These are phyloP conservation scores for Marvania coccoides DNA, from an alignment of 139 green algal genomes.

Conservation along the genomic window DNA sequence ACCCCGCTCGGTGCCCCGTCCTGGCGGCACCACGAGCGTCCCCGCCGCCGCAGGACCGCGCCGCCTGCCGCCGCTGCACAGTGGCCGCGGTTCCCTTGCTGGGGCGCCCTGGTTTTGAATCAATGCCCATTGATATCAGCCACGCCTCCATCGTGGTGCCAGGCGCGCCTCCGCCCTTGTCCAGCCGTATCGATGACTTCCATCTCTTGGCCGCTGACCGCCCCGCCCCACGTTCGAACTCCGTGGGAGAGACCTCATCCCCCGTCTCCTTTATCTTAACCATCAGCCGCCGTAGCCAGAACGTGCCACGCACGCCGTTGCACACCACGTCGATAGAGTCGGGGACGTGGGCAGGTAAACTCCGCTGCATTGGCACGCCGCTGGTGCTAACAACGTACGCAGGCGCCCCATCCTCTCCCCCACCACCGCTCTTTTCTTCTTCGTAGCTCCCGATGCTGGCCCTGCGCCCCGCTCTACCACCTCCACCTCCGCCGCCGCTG, in stretches of 20 bases:
- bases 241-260: constrained; percentile 49
- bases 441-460: too few relatives aligned
- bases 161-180: constrained; percentile 30
- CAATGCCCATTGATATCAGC: constrained; percentile 57
- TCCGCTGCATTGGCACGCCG: too few relatives aligned
- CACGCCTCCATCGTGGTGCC: constrained; percentile 69
- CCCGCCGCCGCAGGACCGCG: not conserved
- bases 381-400: too few relatives aligned
- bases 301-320: constrained; percentile 36
- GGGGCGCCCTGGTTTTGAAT: constrained; percentile 25
- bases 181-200: constrained; percentile 66
- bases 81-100: not conserved
- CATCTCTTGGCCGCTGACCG: constrained; percentile 78
- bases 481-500: not conserved
- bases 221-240: constrained; percentile 75
- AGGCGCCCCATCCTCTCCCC: too few relatives aligned
- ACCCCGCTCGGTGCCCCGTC: constrained; percentile 47
- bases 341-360: too few relatives aligned
- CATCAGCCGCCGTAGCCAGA: constrained; percentile 26
- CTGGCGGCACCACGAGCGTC: not conserved
- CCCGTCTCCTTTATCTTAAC: constrained; percentile 27
- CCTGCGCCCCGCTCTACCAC: too few relatives aligned
- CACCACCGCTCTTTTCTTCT: too few relatives aligned
- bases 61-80: not conserved
- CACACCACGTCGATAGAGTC: too few relatives aligned